Conservation (phyloP, 164 flowering plant species). For the Vitis rotundifolia region DNA sequence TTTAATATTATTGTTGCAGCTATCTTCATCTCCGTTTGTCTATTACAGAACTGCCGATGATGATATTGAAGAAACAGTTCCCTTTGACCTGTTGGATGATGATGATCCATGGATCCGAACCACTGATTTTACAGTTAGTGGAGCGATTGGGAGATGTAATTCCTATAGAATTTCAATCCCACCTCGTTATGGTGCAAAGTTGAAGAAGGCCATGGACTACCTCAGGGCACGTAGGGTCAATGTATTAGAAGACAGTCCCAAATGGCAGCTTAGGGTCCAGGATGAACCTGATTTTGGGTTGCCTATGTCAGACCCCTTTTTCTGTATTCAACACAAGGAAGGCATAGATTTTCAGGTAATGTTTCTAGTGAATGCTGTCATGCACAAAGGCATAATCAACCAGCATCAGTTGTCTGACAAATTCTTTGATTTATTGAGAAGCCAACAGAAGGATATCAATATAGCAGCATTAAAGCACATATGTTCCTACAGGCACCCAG, state of each 20-base stretch:
- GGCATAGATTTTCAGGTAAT: slow-evolving; percentile 62
- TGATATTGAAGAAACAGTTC: slow-evolving; percentile 60
- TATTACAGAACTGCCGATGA: slow-evolving; percentile 93
- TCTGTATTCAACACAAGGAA: slow-evolving; percentile 42
- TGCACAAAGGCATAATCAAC: slow-evolving; percentile 79
- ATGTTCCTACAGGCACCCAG: slow-evolving; percentile 51
- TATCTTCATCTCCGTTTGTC: slow-evolving; percentile 68
- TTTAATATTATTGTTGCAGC: slow-evolving; percentile 52
- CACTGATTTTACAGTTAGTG: slow-evolving; percentile 76
- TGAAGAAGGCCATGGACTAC: slow-evolving; percentile 48
- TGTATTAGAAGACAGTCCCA: slow-evolving; percentile 9
- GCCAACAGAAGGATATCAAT: slow-evolving; percentile 51
- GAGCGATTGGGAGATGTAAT: slow-evolving; percentile 82
- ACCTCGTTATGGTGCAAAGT: slow-evolving; percentile 59
- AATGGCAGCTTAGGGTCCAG: slow-evolving; percentile 26
- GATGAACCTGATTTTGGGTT: slow-evolving; percentile 71
- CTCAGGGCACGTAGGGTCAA: slow-evolving; percentile 51
- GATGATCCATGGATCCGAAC: slow-evolving; percentile 98
- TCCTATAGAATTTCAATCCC: slow-evolving; percentile 57
- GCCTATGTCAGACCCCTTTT: slow-evolving; percentile 52
- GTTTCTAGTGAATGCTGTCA: slow-evolving; percentile 72
- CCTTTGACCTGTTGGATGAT: slow-evolving; percentile 83
- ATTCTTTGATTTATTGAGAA: slow-evolving; percentile 63
- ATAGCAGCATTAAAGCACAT: slow-evolving; percentile 68
- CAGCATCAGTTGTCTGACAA: slow-evolving; percentile 63